Percentiles rank a stretch among this genome's conserved stretches.
phyloP scores from a whole-genome alignment of 306 rosid genomes.

The Psophocarpus tetragonolobus region DNA sequence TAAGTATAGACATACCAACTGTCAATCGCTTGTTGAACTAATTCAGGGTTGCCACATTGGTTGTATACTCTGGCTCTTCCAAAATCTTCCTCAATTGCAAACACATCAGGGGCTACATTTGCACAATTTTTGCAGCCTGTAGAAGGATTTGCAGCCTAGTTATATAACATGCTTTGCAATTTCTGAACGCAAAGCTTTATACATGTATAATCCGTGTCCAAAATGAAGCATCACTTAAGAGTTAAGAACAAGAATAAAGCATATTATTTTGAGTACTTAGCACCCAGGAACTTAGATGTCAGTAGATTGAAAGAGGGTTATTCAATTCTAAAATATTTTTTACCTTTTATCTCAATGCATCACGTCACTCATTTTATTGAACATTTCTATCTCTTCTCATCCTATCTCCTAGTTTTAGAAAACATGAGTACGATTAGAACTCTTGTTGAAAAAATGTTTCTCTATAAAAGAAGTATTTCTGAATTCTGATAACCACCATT shows the following conservation, averaged over 20 bases:
- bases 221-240: slow-evolving; percentile 4
- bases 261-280: neutral
- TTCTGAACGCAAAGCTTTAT: neutral
- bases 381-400: neutral
- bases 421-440: neutral
- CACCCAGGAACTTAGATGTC: neutral
- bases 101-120: slow-evolving; percentile 66
- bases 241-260: neutral
- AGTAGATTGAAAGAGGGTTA: neutral
- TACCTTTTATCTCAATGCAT: neutral
- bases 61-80: slow-evolving; percentile 81
- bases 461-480: neutral
- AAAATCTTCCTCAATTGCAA: slow-evolving; percentile 81
- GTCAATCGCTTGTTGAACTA: slow-evolving; percentile 79
- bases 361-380: neutral
- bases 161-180: neutral
- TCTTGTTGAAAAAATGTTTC: neutral
- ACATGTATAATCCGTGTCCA: slow-evolving; percentile 7
- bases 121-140: slow-evolving; percentile 92
- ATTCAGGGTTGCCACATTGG: slow-evolving; percentile 59
- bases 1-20: slow-evolving; percentile 58
- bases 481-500: neutral
- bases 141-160: slow-evolving; percentile 7
- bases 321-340: neutral
- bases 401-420: neutral